Evolutionary conservation across 331 rosid genomes (phyloP), one percentile per base, ranked within the genome.

Genomic region (Acacia concinna): DNA sequence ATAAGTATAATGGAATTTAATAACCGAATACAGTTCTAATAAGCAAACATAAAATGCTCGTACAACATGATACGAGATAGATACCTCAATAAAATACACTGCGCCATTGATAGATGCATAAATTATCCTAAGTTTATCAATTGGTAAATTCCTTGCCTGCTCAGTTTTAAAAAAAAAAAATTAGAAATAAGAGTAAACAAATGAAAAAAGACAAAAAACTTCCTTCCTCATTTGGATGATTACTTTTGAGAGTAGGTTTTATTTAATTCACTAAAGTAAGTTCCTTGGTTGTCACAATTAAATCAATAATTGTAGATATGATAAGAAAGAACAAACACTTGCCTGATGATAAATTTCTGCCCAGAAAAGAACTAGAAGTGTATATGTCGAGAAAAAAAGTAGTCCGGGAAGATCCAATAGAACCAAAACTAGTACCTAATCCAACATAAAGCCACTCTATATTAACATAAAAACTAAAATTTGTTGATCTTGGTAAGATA

Each of bases 321-420:
- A 59, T 23, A 70, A 77, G 57, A 56, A 52, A 57, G 76, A 63
- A 63, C 0, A 44, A 76, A 30, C 44, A 69, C 90, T 85, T 84
- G 86, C 98, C 99, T 96, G 99, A 75, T 93, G 92, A 88, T 96
- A 93, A 77, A 96, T 96, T 87, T 96, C 98, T 62, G 98, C 98
- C 98, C 98, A 96, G 70, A 96, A 96, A 73, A 96, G 97, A 76
- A 88, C 99, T 46, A 96, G 88, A 77, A 95, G 94, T 8, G 99
- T 93, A 82, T 91, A 95, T 7, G 99, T 91, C 15, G 99, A 90
- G 90, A 96, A 93, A 83, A 96, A 96, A 2, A 96, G 84, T 57
- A 96, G 87, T 54, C 99, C 99, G 0, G 99, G 99, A 44, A 96
- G 92, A 82, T 96, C 94, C 86, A 91, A 51, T 40, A 91, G 75